phyloP scores from a whole-genome alignment of 2,329 filamentous ascomycete genomes.

The Trichoderma arundinaceum region DNA sequence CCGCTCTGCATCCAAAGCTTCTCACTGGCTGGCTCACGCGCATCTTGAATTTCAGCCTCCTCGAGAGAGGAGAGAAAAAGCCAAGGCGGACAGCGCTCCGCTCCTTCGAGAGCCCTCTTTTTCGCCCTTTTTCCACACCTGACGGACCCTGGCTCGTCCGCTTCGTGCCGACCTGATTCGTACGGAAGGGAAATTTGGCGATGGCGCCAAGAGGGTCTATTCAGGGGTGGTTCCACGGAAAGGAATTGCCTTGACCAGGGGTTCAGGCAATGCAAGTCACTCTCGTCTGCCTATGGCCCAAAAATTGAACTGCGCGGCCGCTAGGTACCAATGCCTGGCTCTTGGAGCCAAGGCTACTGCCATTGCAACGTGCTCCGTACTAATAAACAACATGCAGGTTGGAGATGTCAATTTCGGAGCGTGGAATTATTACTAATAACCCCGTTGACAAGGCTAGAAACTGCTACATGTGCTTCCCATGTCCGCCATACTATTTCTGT shows the following conservation, averaged over 20 bases:
- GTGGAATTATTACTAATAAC: slow-evolving; percentile 7
- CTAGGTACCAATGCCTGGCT: slow-evolving; percentile 17
- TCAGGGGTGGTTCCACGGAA: slow-evolving; percentile 30
- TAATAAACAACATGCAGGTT: not conserved
- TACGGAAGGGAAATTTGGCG: slow-evolving; percentile 31
- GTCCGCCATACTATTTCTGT: not conserved
- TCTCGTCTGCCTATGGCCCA: slow-evolving; percentile 6
- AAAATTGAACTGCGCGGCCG: not conserved
- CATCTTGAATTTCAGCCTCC: slow-evolving; percentile 9
- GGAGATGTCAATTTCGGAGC: slow-evolving; percentile 21
- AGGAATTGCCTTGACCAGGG: slow-evolving; percentile 23
- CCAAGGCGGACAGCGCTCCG: not conserved
- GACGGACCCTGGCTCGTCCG: slow-evolving; percentile 15
- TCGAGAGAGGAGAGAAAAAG: not conserved
- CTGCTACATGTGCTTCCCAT: not conserved
- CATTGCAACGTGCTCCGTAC: not conserved
- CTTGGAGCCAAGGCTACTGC: slow-evolving; percentile 13
- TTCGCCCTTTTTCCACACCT: not conserved
- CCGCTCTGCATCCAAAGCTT: slow-evolving; percentile 2
- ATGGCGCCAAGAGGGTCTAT: slow-evolving; percentile 30
- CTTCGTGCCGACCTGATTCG: slow-evolving; percentile 28
- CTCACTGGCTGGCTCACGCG: slow-evolving; percentile 3
- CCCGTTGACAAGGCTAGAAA: not conserved
- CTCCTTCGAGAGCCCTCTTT: slow-evolving; percentile 12
- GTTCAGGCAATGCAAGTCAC: slow-evolving; percentile 26